These are phyloP conservation scores for Phoma sp. DNA, from an alignment of 2,329 filamentous ascomycete genomes.

Conservation along the genomic window DNA sequence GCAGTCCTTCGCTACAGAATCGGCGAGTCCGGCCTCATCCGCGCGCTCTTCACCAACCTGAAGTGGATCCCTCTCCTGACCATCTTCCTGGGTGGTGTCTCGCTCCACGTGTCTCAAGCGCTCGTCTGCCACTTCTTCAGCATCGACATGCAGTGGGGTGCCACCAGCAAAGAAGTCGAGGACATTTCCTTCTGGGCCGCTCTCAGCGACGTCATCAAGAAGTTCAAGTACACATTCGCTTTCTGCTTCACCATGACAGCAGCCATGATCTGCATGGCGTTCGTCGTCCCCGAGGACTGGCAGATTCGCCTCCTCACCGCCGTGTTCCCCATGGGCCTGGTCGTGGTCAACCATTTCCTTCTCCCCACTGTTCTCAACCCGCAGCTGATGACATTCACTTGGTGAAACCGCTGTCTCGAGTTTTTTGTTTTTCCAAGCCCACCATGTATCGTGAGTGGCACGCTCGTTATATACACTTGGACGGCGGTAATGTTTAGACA, in stretches of 20 bases:
- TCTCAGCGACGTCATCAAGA: slow-evolving; percentile 77
- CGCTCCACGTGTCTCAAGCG: slow-evolving; percentile 81
- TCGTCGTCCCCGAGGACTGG: slow-evolving; percentile 69
- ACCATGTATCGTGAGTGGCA: background rate
- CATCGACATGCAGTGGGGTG: slow-evolving; percentile 86
- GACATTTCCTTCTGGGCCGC: slow-evolving; percentile 87
- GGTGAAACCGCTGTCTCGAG: slow-evolving; percentile 55
- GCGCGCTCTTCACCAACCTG: slow-evolving; percentile 63
- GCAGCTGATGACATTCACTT: slow-evolving; percentile 81
- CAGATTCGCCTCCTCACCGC: slow-evolving; percentile 63
- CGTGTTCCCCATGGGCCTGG: slow-evolving; percentile 74
- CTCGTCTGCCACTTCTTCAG: slow-evolving; percentile 83
- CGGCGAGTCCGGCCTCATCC: slow-evolving; percentile 60
- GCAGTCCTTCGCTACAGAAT: slow-evolving; percentile 70
- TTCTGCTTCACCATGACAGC: slow-evolving; percentile 68
- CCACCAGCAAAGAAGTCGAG: slow-evolving; percentile 82
- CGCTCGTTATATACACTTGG: background rate
- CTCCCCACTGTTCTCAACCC: slow-evolving; percentile 78
- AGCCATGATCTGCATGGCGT: slow-evolving; percentile 70
- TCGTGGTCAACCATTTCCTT: slow-evolving; percentile 73
- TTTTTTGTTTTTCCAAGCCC: background rate
- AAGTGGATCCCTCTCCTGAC: slow-evolving; percentile 72
- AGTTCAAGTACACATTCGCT: slow-evolving; percentile 72
- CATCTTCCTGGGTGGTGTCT: slow-evolving; percentile 83
- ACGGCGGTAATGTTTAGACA: background rate